Base-by-base conservation (phyloP, 352 stramenopile genomes). In the Globisporangium canariense region DNA sequence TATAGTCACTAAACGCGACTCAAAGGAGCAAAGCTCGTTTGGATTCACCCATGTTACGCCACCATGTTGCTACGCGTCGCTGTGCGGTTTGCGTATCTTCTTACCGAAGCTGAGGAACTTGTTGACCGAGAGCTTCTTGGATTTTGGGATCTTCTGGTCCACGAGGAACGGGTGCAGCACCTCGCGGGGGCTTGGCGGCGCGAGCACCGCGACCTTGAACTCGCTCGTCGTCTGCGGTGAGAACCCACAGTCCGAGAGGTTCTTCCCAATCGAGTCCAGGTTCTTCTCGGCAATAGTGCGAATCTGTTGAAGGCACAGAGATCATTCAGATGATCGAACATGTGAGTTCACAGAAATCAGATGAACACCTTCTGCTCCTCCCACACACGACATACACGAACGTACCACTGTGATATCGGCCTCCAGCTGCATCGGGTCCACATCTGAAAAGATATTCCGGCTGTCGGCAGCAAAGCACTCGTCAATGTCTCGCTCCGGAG, bases 91-190 rank as follows among this genome's bases (percentile, higher is more conserved):
- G 41, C 74, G 75, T 20, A 68, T 75, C 38, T 80, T 80, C 68
- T 86, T 88, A 30, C 79, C 79, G 64, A 88, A 88, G 45, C 77
- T 73, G 60, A 93, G 71, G 47, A 93, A 91, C 59, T 87, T 90
- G 65, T 93, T 91, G 43, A 76, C 76, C 64, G 75, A 84, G 57
- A 91, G 71, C 65, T 91, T 90, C 65, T 90, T 91, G 18, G 74
- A 64, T 49, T 83, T 66, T 4, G 76, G 77, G 47, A 72, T 69
- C 67, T 89, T 84, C 71, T 89, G 66, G 18, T 72, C 54, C 11
- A 71, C 63, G 18, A 70, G 14, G 54, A 66, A 70, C 60, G 74
- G 61, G 16, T 69, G 69, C 30, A 63, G 64, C 16, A 32, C 20
- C 25, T 60, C 56, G 5, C 63, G 56, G 3, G 63, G 63, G 18